These are phyloP conservation scores for Hydrangea macrophylla DNA, from an alignment of 148 eudicot genomes.

Conservation along the genomic window DNA sequence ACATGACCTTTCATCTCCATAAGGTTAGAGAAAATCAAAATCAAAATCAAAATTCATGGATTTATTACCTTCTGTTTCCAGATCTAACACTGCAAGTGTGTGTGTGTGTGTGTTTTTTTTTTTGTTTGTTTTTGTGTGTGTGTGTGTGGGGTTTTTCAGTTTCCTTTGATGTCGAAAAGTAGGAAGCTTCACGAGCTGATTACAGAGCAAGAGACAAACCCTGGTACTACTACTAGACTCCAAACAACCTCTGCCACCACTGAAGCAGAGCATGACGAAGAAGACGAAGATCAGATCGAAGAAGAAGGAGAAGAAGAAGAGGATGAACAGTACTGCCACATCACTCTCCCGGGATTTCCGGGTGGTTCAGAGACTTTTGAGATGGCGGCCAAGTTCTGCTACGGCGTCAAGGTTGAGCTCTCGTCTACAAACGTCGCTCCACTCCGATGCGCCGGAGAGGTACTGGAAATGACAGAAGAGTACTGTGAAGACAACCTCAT, in stretches of 20 bases:
- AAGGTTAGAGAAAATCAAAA: slow-evolving; percentile 39
- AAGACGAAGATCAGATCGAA: slow-evolving; percentile 15
- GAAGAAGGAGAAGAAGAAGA: slow-evolving; percentile 28
- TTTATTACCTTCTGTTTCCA: no score
- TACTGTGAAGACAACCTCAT: slow-evolving; percentile 81
- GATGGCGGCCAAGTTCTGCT: slow-evolving; percentile 91
- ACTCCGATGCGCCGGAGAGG: slow-evolving; percentile 89
- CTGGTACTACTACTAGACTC: slow-evolving; percentile 12
- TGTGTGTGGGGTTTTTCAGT: slow-evolving; percentile 38
- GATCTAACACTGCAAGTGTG: background rate
- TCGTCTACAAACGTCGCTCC: slow-evolving; percentile 59
- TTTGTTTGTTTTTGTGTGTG: slow-evolving; percentile 5
- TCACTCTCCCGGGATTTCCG: slow-evolving; percentile 62
- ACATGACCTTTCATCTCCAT: slow-evolving; percentile 92
- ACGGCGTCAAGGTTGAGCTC: slow-evolving; percentile 79
- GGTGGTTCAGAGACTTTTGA: slow-evolving; percentile 84
- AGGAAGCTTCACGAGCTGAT: slow-evolving; percentile 68
- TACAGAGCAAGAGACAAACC: slow-evolving; percentile 50
- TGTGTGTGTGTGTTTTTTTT: background rate
- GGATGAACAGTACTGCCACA: slow-evolving; percentile 33
- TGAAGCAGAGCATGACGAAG: slow-evolving; percentile 10
- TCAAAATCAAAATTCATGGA: no score
- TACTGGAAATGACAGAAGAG: slow-evolving; percentile 75
- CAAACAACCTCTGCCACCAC: slow-evolving; percentile 13
- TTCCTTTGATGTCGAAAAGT: slow-evolving; percentile 94